phyloP scores from a whole-genome alignment of 331 rosid species.

The Pyracantha coccinea region DNA sequence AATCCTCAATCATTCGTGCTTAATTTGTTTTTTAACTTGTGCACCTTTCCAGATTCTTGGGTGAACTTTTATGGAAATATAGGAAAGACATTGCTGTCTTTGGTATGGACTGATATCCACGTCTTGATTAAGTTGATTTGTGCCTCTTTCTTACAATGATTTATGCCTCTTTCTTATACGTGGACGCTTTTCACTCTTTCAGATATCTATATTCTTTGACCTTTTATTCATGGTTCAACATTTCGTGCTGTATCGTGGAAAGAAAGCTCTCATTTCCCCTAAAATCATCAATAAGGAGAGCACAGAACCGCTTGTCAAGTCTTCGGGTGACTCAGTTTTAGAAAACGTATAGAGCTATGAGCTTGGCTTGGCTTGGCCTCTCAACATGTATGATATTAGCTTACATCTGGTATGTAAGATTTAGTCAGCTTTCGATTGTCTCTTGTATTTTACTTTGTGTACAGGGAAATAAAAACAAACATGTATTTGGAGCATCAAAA shows the following conservation, averaged over 20 bases:
- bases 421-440: background rate
- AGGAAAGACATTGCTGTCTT: conserved; percentile 66
- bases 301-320: conserved; percentile 36
- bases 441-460: background rate
- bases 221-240: conserved; percentile 65
- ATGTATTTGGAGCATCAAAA: background rate
- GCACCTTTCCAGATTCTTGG: conserved; percentile 62
- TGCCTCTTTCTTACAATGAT: too few relatives aligned
- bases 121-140: background rate
- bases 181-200: conserved; percentile 15
- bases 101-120: conserved; percentile 36
- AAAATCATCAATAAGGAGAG: conserved; percentile 30
- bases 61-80: conserved; percentile 75
- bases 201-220: conserved; percentile 65
- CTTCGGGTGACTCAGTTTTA: conserved; percentile 27
- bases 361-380: background rate
- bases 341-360: conserved; percentile 3
- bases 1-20: background rate
- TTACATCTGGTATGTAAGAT: background rate
- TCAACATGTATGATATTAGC: background rate
- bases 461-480: background rate
- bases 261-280: conserved; percentile 10
- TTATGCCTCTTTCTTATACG: background rate
- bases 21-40: conserved; percentile 5
- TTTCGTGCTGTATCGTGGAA: conserved; percentile 44